phyloP scores from a whole-genome alignment of 768 basidiomycete species.

The Termitomyces sp. region DNA sequence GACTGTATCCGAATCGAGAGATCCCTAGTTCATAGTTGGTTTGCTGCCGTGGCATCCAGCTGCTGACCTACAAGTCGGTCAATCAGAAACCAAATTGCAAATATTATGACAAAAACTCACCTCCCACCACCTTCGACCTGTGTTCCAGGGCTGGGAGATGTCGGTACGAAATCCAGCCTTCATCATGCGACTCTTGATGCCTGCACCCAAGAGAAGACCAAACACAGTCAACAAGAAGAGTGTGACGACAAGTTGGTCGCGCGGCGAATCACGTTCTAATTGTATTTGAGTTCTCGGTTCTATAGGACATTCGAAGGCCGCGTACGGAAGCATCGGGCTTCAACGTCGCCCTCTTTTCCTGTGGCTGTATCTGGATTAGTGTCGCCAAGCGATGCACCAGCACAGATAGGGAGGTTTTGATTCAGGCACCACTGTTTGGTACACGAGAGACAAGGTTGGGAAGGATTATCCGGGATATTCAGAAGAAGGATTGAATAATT shows the following conservation, averaged over 20 bases:
- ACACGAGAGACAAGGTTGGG: constrained; percentile 88
- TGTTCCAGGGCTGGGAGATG: constrained; percentile 47
- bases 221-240: constrained; percentile 86
- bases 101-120: constrained; percentile 35
- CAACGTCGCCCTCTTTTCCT: constrained; percentile 93
- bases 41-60: constrained; percentile 50
- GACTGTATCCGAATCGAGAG: constrained; percentile 42
- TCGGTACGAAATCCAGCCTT: constrained; percentile 69
- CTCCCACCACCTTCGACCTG: constrained; percentile 79
- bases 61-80: constrained; percentile 28
- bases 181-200: constrained; percentile 77
- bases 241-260: constrained; percentile 91
- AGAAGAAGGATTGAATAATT: constrained; percentile 86
- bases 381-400: constrained; percentile 77
- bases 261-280: constrained; percentile 89
- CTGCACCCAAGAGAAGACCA: constrained; percentile 78
- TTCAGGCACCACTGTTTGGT: constrained; percentile 96
- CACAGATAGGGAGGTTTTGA: constrained; percentile 82
- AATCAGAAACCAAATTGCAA: constrained; percentile 5
- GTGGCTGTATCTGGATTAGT: constrained; percentile 90
- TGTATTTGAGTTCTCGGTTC: constrained; percentile 12
- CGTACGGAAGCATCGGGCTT: constrained; percentile 94
- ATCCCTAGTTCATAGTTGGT: constrained; percentile 37
- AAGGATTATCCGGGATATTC: constrained; percentile 75
- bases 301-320: constrained; percentile 15